Evolutionary conservation across 108 stramenopile species (phyloP), one percentile per base, ranked within the genome.

Genomic region (Aurantiochytrium sp.): DNA sequence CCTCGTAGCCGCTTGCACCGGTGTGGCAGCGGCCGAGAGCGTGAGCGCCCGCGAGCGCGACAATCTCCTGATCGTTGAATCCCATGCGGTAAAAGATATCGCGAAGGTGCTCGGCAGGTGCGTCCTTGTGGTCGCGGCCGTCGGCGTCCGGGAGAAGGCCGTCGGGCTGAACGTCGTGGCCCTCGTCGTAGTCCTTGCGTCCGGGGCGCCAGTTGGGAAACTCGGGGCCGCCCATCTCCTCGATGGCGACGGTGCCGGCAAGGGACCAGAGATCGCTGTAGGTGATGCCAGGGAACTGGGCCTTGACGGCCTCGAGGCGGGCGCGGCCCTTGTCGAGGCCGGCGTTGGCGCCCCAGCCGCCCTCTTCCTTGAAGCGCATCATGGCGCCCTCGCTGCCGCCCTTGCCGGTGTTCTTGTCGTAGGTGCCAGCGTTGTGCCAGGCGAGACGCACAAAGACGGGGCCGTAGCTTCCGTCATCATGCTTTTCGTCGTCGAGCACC

Each of bases 41-140:
- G 95, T 98, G 98, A 1, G 97, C 98, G 60, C 98, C 98, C 19
- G 93, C 92, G 25, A 98, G 91, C 6, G 96, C 96, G 28, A 98
- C 98, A 91, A 97, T 97, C n/a, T 96, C 97, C 91, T 96, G 95
- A 91, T 98, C 98, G 53, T 91, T 93, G 69, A 98, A 91, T 57
- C 98, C 98, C 97, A 97, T 97, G 72, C 96, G 96, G 93, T 96
- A 94, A 89, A 98, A 98, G 73, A 98, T 95, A 88, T 97, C 95
- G 72, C 98, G 96, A 71, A 97, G 92, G 91, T 97, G 96, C 5
- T 91, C 91, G 35, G 94, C 95, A 58, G 95, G 87, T 21, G 92
- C 29, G 76, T 94, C 96, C 91, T 97, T 96, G 43, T 97, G 97
- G 57, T 97, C 44, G 73, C 91, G 91, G 42, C 91, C 91, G 44